phyloP scores from a whole-genome alignment of 306 rosid species.

The Trifolium repens region DNA sequence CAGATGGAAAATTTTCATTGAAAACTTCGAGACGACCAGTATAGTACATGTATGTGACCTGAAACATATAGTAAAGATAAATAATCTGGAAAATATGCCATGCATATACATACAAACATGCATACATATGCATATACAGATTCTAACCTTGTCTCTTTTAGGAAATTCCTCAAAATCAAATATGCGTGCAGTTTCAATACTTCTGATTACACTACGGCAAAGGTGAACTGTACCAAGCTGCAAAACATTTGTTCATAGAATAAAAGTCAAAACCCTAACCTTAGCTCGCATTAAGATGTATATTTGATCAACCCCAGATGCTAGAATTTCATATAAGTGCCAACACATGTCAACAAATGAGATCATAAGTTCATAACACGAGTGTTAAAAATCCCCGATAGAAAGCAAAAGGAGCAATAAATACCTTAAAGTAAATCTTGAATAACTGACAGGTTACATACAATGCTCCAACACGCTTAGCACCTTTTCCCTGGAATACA shows the following conservation, averaged over 20 bases:
- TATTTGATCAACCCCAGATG: constrained; percentile 7
- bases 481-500: constrained; percentile 82
- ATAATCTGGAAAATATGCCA: constrained; percentile 18
- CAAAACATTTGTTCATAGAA: constrained; percentile 49
- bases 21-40: constrained; percentile 99
- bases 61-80: constrained; percentile 46
- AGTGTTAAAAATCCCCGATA: background rate
- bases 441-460: constrained; percentile 94
- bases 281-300: background rate
- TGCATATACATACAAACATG: background rate
- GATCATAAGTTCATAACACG: constrained; percentile 12
- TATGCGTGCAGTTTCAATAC: constrained; percentile 94
- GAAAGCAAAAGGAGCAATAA: constrained; percentile 29
- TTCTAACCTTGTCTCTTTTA: constrained; percentile 87
- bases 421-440: constrained; percentile 91
- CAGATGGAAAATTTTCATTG: constrained; percentile 92
- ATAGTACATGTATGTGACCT: constrained; percentile 98
- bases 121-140: background rate
- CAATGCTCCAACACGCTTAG: constrained; percentile 94
- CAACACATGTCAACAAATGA: constrained; percentile 25
- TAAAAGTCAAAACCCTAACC: constrained; percentile 31
- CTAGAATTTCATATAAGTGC: constrained; percentile 30
- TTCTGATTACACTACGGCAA: constrained; percentile 96
- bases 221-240: constrained; percentile 98
- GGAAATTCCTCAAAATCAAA: constrained; percentile 99